Percentiles rank a stretch among this genome's conserved stretches.
Evolutionary conservation across 495 filamentous ascomycete species (phyloP).

Genomic region (Penicillium alfredii): DNA sequence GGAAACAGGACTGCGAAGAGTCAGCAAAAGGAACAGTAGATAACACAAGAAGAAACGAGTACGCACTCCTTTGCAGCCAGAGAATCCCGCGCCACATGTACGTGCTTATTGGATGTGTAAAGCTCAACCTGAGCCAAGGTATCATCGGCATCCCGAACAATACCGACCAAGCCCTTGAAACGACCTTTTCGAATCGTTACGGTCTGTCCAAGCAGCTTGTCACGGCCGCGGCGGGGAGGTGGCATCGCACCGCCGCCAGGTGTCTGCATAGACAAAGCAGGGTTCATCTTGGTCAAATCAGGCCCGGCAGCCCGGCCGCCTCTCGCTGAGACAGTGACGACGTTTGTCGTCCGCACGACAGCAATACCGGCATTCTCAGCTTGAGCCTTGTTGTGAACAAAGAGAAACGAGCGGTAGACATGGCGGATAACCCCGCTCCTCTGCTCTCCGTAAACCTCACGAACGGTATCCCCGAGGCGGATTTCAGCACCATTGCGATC

Average conservation of each 20-base stretch:
- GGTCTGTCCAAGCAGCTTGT: conserved; percentile 85
- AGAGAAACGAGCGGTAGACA: conserved; percentile 83
- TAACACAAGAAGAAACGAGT: conserved; percentile 2
- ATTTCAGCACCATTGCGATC: conserved; percentile 94
- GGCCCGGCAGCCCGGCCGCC: conserved; percentile 68
- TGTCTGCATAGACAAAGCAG: conserved; percentile 60
- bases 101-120: conserved; percentile 82
- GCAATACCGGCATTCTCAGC: conserved; percentile 86
- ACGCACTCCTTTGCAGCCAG: conserved; percentile 75
- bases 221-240: conserved; percentile 74
- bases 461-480: conserved; percentile 81
- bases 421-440: conserved; percentile 84
- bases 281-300: conserved; percentile 90
- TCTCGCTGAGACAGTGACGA: conserved; percentile 85
- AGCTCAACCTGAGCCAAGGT: conserved; percentile 81
- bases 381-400: conserved; percentile 76
- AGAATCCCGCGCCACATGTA: conserved; percentile 71
- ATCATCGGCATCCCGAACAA: conserved; percentile 89
- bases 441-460: conserved; percentile 79
- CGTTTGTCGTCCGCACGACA: conserved; percentile 77
- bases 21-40: conserved; percentile 18
- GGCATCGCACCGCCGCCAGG: conserved; percentile 52
- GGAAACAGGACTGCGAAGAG: conserved; percentile 47
- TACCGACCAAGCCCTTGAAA: conserved; percentile 89
- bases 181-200: conserved; percentile 76